Conservation (phyloP, 192 early-diverging fungal genomes). For the Linnemannia zychae region DNA sequence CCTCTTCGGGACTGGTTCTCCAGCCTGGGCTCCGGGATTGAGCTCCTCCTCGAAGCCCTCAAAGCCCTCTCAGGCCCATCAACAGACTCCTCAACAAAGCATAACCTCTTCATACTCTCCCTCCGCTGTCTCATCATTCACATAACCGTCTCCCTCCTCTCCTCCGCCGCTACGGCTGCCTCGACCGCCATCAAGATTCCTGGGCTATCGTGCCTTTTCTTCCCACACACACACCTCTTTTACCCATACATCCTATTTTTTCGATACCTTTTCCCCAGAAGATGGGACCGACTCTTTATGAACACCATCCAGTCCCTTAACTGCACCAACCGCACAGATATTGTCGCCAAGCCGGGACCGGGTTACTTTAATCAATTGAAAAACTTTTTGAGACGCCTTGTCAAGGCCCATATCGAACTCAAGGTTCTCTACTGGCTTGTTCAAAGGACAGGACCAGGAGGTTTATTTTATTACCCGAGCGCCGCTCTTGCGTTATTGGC, state of each 20-base stretch:
- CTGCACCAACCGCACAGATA: slow-evolving; percentile 26
- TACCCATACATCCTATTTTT: slow-evolving; percentile 26
- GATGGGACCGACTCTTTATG: slow-evolving; percentile 43
- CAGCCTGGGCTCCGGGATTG: slow-evolving; percentile 24
- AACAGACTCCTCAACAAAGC: slow-evolving; percentile 15
- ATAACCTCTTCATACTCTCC: neutral
- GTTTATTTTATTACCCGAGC: slow-evolving; percentile 11
- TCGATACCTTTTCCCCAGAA: slow-evolving; percentile 23
- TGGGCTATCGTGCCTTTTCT: neutral
- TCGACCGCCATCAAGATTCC: neutral
- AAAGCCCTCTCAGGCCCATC: neutral
- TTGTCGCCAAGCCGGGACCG: slow-evolving; percentile 27
- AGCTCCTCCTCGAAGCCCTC: slow-evolving; percentile 29
- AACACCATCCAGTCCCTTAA: slow-evolving; percentile 20
- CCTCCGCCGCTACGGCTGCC: neutral
- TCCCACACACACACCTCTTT: slow-evolving; percentile 4
- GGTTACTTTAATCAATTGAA: slow-evolving; percentile 5
- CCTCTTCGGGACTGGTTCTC: slow-evolving; percentile 28
- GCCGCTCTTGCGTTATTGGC: slow-evolving; percentile 3
- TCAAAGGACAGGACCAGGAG: neutral
- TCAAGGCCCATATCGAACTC: slow-evolving; percentile 10
- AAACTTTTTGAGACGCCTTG: neutral
- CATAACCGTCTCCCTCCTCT: neutral
- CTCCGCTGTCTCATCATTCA: slow-evolving; percentile 26
- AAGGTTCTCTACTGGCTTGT: slow-evolving; percentile 13